phyloP scores from a whole-genome alignment of 1,139 yeast species.

The Sugiyamaella paludigena region DNA sequence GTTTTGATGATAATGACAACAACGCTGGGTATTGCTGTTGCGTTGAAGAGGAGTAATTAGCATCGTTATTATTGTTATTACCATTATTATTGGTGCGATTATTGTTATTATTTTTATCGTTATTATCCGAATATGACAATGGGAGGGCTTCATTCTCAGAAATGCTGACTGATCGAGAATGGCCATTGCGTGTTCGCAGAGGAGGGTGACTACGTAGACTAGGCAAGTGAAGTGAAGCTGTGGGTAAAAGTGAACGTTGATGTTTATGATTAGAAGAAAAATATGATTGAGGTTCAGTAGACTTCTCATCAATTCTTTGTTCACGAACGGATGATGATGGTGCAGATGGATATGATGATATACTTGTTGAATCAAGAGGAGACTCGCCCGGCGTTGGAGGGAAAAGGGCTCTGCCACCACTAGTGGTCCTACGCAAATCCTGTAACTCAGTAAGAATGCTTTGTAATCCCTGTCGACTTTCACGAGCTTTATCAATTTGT shows the following conservation, averaged over 20 bases:
- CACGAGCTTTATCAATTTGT: slow-evolving; percentile 25
- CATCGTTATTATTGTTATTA: background rate
- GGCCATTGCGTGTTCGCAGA: slow-evolving; percentile 6
- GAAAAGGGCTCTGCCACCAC: slow-evolving; percentile 11
- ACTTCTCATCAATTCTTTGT: background rate
- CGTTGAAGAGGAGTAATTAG: slow-evolving; percentile 2
- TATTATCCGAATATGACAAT: too few species aligned
- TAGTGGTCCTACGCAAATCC: slow-evolving; percentile 25
- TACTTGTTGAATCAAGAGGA: slow-evolving; percentile 1
- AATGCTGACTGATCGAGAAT: slow-evolving; percentile 4
- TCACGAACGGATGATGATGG: background rate
- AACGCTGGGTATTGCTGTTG: slow-evolving; percentile 2
- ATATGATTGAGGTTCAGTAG: too few species aligned
- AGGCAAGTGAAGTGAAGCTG: background rate
- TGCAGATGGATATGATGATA: too few species aligned
- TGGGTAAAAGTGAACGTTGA: too few species aligned
- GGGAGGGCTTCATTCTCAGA: background rate
- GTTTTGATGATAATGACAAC: background rate
- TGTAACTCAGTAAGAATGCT: slow-evolving; percentile 26
- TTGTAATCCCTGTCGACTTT: slow-evolving; percentile 27
- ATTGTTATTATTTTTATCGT: too few species aligned
- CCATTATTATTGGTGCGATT: too few species aligned
- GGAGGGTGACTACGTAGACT: slow-evolving; percentile 5
- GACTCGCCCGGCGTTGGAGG: background rate
- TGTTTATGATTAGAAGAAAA: too few species aligned